These are phyloP conservation scores for Nicotiana tomentosiformis DNA, from an alignment of 257 asterid species.

Conservation along the genomic window DNA sequence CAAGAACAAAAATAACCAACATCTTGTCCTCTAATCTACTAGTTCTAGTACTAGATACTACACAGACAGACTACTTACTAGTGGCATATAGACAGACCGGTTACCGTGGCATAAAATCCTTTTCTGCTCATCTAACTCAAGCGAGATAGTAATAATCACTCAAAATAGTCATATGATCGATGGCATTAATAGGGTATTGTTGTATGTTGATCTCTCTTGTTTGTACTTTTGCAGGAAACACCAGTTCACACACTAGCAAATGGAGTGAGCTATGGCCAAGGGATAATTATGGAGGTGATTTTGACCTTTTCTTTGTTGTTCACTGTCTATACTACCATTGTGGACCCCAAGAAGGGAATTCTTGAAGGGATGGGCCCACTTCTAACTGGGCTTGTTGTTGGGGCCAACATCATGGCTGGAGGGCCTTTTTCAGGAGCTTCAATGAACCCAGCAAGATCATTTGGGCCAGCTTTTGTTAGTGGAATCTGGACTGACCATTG, in stretches of 20 bases:
- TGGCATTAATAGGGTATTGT: neutral
- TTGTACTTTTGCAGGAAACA: constrained; percentile 34
- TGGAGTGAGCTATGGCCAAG: constrained; percentile 60
- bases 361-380: constrained; percentile 86
- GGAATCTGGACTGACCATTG: constrained; percentile 94
- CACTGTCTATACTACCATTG: constrained; percentile 85
- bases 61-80: too few relatives aligned
- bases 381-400: constrained; percentile 75
- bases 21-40: too few relatives aligned
- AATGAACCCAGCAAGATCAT: constrained; percentile 94
- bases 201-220: neutral
- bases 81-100: too few relatives aligned
- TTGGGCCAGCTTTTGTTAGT: constrained; percentile 81
- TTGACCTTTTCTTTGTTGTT: constrained; percentile 77
- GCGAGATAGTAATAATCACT: too few relatives aligned
- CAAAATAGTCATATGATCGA: too few relatives aligned
- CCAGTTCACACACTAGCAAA: constrained; percentile 77
- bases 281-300: constrained; percentile 74
- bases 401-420: constrained; percentile 93
- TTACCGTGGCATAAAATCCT: neutral
- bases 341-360: constrained; percentile 84
- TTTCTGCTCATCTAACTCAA: too few relatives aligned
- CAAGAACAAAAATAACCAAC: too few relatives aligned
- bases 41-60: too few relatives aligned
- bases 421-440: constrained; percentile 92